A percentile compares a stretch with the other conserved stretches of the same genome.
phyloP scores from a whole-genome alignment of 1,284 basidiomycete species.

The Leucoagaricus sp. region DNA sequence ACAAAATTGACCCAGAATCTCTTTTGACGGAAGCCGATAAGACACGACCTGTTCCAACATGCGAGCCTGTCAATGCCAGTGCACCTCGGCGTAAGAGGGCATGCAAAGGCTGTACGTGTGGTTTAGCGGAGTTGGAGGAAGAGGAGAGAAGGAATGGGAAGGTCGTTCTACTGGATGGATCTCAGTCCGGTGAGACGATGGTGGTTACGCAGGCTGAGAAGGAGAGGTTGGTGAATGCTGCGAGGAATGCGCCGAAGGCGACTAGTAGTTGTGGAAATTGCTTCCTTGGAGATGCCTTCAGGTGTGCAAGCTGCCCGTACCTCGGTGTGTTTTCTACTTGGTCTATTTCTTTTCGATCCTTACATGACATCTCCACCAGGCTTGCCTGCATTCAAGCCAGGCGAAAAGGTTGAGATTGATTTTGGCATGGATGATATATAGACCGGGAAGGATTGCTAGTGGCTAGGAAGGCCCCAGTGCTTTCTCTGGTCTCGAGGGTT shows the following conservation, averaged over 20 bases:
- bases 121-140: slow-evolving; percentile 88
- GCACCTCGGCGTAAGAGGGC: slow-evolving; percentile 79
- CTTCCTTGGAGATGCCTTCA: slow-evolving; percentile 97
- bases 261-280: slow-evolving; percentile 98
- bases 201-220: slow-evolving; percentile 68
- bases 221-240: slow-evolving; percentile 62
- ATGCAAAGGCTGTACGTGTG: slow-evolving; percentile 94
- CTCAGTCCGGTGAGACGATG: slow-evolving; percentile 52
- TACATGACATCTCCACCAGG: slow-evolving; percentile 46
- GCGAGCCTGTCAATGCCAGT: slow-evolving; percentile 57
- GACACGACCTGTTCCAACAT: slow-evolving; percentile 63
- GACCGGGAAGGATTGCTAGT: slow-evolving; percentile 12
- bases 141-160: slow-evolving; percentile 67
- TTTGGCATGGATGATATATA: slow-evolving; percentile 87
- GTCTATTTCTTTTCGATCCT: slow-evolving; percentile 6
- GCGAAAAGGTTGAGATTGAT: slow-evolving; percentile 93
- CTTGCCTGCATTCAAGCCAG: slow-evolving; percentile 96
- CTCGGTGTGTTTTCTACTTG: slow-evolving; percentile 63
- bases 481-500: background rate
- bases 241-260: slow-evolving; percentile 74
- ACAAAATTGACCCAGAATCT: slow-evolving; percentile 75
- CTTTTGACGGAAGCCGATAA: slow-evolving; percentile 77
- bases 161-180: slow-evolving; percentile 69
- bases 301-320: slow-evolving; percentile 95
- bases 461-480: background rate